phyloP scores from a whole-genome alignment of 441 rosid genomes.

The Sinapis alba region DNA sequence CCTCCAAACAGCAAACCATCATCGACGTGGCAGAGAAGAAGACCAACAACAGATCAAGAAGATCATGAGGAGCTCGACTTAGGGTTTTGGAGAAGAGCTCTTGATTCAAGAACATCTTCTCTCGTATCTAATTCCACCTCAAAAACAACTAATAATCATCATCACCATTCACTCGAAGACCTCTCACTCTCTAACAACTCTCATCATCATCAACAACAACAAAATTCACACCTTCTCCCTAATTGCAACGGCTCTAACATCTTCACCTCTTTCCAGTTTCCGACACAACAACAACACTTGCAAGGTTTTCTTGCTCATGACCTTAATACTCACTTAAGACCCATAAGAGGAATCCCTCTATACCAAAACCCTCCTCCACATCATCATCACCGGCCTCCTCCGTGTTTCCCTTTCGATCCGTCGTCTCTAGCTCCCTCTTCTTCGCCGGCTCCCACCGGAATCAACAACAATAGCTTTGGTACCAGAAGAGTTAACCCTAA shows the following conservation, averaged over 20 bases:
- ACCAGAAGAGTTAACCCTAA: conserved; percentile 35
- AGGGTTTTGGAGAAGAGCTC: conserved; percentile 91
- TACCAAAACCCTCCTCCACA: conserved; percentile 66
- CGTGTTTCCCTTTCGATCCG: conserved; percentile 61
- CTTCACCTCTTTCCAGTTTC: conserved; percentile 47
- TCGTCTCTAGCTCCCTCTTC: conserved; percentile 50
- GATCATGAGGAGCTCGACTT: conserved; percentile 61
- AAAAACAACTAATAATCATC: conserved; percentile 21
- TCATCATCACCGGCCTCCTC: conserved; percentile 39
- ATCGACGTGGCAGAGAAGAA: conserved; percentile 64
- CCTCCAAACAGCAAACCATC: conserved; percentile 76
- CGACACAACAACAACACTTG: conserved; percentile 38
- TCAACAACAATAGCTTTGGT: conserved; percentile 18
- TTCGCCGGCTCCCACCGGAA: conserved; percentile 44
- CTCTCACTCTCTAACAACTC: conserved; percentile 44
- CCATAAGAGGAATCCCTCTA: conserved; percentile 93
- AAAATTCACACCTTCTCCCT: conserved; percentile 48
- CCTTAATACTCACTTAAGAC: conserved; percentile 69
- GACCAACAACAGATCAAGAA: conserved; percentile 39
- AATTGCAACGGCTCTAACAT: conserved; percentile 43
- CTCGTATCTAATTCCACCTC: conserved; percentile 54
- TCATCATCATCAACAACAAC: conserved; percentile 23
- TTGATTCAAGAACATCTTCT: conserved; percentile 64
- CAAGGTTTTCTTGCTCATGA: conserved; percentile 53
- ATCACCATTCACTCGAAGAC: conserved; percentile 22